Percentiles rank a stretch among this genome's conserved stretches.
phyloP scores from a whole-genome alignment of 257 asterid species.

The Handroanthus guayacan region DNA sequence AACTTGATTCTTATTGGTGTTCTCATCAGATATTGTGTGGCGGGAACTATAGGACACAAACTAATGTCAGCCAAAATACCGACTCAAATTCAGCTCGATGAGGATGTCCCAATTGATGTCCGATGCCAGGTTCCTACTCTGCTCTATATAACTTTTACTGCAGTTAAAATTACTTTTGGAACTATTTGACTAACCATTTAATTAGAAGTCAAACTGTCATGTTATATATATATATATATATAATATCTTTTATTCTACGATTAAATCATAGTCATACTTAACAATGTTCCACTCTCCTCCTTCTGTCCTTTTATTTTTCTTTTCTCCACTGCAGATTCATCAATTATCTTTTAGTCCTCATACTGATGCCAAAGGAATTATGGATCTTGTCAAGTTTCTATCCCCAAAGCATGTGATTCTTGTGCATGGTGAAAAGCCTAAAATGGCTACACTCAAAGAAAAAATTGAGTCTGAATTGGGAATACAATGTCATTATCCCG shows the following conservation, averaged over 20 bases:
- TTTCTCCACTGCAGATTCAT: conserved; percentile 57
- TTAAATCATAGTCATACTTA: neutral
- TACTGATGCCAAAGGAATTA: conserved; percentile 93
- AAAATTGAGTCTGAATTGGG: conserved; percentile 62
- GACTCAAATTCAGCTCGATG: conserved; percentile 61
- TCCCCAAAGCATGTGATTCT: conserved; percentile 87
- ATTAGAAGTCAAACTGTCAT: neutral
- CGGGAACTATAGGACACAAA: conserved; percentile 83
- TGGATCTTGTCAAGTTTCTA: conserved; percentile 86
- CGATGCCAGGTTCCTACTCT: conserved; percentile 79
- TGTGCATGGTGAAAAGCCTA: conserved; percentile 88
- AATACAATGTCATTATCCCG: conserved; percentile 72
- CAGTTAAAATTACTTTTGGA: neutral
- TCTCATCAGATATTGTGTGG: conserved; percentile 71
- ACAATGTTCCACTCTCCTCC: neutral
- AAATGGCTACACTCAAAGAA: conserved; percentile 67
- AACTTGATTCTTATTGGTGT: conserved; percentile 28
- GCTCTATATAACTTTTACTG: neutral
- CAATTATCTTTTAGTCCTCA: conserved; percentile 84
- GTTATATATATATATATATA: neutral
- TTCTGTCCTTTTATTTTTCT: neutral
- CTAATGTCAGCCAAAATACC: conserved; percentile 82
- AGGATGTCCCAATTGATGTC: conserved; percentile 71
- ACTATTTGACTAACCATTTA: neutral
- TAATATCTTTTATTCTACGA: neutral